phyloP scores from a whole-genome alignment of 1,284 basidiomycete genomes.

The Ganoderma resinaceum region DNA sequence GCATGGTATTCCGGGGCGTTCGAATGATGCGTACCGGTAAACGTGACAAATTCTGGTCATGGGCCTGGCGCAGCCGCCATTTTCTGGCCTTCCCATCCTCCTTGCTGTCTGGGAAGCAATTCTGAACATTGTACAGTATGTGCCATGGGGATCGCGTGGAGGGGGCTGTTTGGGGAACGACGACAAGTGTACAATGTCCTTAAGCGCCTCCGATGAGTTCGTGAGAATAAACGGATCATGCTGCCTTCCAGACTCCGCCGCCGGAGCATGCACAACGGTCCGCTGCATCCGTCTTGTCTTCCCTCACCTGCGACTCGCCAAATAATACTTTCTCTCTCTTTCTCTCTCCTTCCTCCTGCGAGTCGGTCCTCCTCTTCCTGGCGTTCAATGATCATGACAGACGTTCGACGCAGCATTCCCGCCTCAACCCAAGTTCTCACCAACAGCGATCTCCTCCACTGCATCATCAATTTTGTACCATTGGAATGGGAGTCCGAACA shows the following conservation, averaged over 20 bases:
- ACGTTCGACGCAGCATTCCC: background rate
- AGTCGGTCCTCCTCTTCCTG: no score
- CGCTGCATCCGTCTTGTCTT: no score
- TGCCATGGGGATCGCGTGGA: background rate
- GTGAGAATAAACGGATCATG: background rate
- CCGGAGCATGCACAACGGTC: no score
- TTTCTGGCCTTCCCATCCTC: constrained; percentile 2
- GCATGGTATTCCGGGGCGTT: constrained; percentile 4
- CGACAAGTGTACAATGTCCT: background rate
- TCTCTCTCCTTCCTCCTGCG: no score
- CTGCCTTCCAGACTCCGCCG: no score
- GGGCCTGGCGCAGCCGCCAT: constrained; percentile 1
- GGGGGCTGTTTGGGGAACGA: background rate
- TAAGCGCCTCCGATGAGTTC: background rate
- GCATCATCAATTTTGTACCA: background rate
- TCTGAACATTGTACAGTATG: background rate
- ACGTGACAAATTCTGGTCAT: constrained; percentile 6
- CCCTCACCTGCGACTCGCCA: no score
- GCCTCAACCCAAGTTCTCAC: background rate
- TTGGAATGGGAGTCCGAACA: background rate
- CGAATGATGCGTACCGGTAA: constrained; percentile 4
- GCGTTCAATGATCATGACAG: background rate
- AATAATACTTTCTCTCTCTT: no score
- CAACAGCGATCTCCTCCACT: background rate
- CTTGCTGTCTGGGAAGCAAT: background rate